phyloP scores from a whole-genome alignment of 257 asterid species.

The Fraxinus excelsior region DNA sequence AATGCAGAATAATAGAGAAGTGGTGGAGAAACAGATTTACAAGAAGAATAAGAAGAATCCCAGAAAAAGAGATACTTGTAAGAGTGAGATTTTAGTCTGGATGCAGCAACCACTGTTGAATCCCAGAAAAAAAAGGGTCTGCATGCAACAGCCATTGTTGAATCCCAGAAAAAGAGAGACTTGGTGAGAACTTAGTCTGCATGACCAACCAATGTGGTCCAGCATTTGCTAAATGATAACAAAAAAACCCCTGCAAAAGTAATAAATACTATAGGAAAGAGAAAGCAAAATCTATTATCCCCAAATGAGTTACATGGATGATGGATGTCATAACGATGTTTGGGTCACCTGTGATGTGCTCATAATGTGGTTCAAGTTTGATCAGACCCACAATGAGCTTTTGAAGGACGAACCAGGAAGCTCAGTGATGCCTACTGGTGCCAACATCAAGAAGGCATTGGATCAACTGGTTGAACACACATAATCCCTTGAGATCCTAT shows the following conservation, averaged over 20 bases:
- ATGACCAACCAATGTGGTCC: slow-evolving; percentile 36
- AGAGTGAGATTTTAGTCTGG: slow-evolving; percentile 30
- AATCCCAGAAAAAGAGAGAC: neutral
- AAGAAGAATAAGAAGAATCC: slow-evolving; percentile 30
- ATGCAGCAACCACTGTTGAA: slow-evolving; percentile 28
- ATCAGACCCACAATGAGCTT: slow-evolving; percentile 37
- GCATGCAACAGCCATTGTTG: slow-evolving; percentile 36
- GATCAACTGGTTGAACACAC: slow-evolving; percentile 58
- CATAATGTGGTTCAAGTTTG: slow-evolving; percentile 52
- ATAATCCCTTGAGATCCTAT: slow-evolving; percentile 53
- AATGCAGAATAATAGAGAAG: slow-evolving; percentile 28
- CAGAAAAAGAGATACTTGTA: slow-evolving; percentile 16
- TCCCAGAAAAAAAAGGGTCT: neutral
- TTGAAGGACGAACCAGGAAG: slow-evolving; percentile 62
- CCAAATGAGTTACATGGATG: slow-evolving; percentile 66
- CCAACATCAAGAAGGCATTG: slow-evolving; percentile 66
- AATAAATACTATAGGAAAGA: neutral
- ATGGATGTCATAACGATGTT: slow-evolving; percentile 79
- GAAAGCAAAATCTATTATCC: neutral
- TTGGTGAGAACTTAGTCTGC: slow-evolving; percentile 30
- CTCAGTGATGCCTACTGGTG: slow-evolving; percentile 63
- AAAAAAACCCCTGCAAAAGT: slow-evolving; percentile 33
- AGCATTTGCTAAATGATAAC: slow-evolving; percentile 32
- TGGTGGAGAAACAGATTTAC: slow-evolving; percentile 27
- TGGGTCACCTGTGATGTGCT: slow-evolving; percentile 59